Evolutionary conservation across 2,329 filamentous ascomycete species (phyloP), one percentile per base, ranked within the genome.

Genomic region (Chaetomiaceae sp.): DNA sequence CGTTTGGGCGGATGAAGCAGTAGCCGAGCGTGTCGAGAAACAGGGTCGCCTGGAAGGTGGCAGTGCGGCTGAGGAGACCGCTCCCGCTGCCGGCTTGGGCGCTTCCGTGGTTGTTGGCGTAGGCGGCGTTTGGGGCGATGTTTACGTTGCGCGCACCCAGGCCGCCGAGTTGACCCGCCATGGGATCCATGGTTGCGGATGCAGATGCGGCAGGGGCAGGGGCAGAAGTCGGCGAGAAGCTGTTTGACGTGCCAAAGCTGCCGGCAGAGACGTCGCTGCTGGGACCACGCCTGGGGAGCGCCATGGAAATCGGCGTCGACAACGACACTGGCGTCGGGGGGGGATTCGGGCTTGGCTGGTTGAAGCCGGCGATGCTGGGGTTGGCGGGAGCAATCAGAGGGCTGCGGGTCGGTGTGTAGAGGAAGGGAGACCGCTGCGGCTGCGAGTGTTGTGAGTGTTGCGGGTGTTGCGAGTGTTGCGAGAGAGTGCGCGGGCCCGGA

Each of bases 1-100:
- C 80, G 53, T 81, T 74, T 8, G 75, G 75, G 6, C 80, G 73
- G 47, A 77, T 73, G 48, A 78, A 73, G 57, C 73, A 81, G 63
- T 84, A 84, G 2, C 70, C 73, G 51, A 72, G 76, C 13, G 64
- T 52, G n/a, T 61, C 34, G 37, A 27, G 5, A 2, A 48, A 7
- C 29, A 57, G 0, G 21, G 40, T 29, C 25, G 56, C 66, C 65
- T 67, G 66, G 67, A 65, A 65, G 66, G 68, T 70, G 60, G 61
- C 14, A 21, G 23, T 34, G 20, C 9, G 29, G 32, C 3, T 21
- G 34, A 10, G 21, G 16, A 14, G 34, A 20, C 40, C 21, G 16
- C 13, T 10, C 14, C 36, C 5, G 18, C 27, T 29, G 42, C 33
- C 2, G 32, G 4, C 30, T 25, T 23, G 21, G 23, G 5, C 9